Evolutionary conservation across 2,329 filamentous ascomycete species (phyloP).

Genomic region (Ceratocystis destructans): DNA sequence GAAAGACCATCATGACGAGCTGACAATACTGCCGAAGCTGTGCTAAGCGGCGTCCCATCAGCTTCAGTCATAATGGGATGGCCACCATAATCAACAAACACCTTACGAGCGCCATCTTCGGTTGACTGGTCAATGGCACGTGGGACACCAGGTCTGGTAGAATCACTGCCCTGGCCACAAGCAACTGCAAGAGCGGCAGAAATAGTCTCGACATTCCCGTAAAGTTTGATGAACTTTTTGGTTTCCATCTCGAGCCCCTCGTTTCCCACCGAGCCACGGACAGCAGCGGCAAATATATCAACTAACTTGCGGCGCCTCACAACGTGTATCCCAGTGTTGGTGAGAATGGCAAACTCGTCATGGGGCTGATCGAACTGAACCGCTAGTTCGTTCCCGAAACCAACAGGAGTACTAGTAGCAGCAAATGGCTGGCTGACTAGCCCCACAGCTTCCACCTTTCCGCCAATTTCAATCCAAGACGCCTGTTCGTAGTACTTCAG

Average conservation of each 20-base stretch:
- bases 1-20: slow-evolving; percentile 79
- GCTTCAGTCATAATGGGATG: slow-evolving; percentile 70
- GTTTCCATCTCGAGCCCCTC: slow-evolving; percentile 73
- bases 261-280: slow-evolving; percentile 58
- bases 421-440: slow-evolving; percentile 60
- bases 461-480: slow-evolving; percentile 61
- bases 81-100: slow-evolving; percentile 86
- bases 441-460: slow-evolving; percentile 65
- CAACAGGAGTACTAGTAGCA: slow-evolving; percentile 51
- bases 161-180: slow-evolving; percentile 79
- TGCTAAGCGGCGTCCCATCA: slow-evolving; percentile 54
- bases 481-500: slow-evolving; percentile 63
- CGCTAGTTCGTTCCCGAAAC: slow-evolving; percentile 89
- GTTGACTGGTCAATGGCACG: slow-evolving; percentile 74
- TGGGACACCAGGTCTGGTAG: slow-evolving; percentile 49
- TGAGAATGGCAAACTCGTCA: slow-evolving; percentile 79
- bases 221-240: slow-evolving; percentile 69
- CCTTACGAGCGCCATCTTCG: slow-evolving; percentile 68
- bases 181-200: slow-evolving; percentile 87
- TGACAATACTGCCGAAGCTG: slow-evolving; percentile 76
- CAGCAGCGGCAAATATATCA: slow-evolving; percentile 76
- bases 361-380: slow-evolving; percentile 82
- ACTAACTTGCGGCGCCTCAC: slow-evolving; percentile 73
- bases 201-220: slow-evolving; percentile 78
- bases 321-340: slow-evolving; percentile 78